Evolutionary conservation across 768 basidiomycete genomes (phyloP).

Genomic region (Dentipellis fragilis): DNA sequence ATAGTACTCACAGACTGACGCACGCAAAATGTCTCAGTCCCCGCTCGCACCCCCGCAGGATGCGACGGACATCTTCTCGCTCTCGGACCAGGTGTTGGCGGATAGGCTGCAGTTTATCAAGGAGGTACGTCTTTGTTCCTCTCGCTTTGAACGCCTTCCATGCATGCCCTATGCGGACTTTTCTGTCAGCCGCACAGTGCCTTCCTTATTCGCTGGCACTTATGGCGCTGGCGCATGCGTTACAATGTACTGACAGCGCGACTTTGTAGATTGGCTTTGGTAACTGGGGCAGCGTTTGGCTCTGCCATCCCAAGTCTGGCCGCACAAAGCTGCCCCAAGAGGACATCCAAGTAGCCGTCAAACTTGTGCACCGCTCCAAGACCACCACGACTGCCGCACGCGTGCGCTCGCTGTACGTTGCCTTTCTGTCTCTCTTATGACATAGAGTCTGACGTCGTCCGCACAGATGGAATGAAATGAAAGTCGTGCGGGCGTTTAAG

Average conservation of each 20-base stretch:
- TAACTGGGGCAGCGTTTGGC: conserved; percentile 91
- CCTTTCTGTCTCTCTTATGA: not conserved
- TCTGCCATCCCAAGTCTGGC: conserved; percentile 52
- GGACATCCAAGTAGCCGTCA: conserved; percentile 67
- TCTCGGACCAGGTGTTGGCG: conserved; percentile 63
- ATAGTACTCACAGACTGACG: not conserved
- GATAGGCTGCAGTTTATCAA: conserved; percentile 66
- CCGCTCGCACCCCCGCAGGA: conserved; percentile 21
- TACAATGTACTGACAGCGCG: conserved; percentile 8
- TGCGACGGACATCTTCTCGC: conserved; percentile 57
- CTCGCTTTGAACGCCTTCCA: not conserved
- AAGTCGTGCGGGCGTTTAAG: conserved; percentile 80
- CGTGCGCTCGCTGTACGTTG: conserved; percentile 72
- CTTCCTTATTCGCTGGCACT: too few species aligned
- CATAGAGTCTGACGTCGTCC: not conserved
- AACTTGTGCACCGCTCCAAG: conserved; percentile 81
- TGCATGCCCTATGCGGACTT: not conserved
- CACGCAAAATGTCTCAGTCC: conserved; percentile 1
- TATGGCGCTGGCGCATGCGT: not conserved
- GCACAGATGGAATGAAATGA: conserved; percentile 93
- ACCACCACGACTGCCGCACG: conserved; percentile 81
- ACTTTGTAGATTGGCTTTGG: conserved; percentile 68
- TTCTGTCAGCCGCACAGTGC: too few species aligned
- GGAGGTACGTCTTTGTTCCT: conserved; percentile 38
- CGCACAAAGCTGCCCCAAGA: conserved; percentile 31